Conservation (phyloP, 1,284 basidiomycete genomes). For the Irpex sp. region DNA sequence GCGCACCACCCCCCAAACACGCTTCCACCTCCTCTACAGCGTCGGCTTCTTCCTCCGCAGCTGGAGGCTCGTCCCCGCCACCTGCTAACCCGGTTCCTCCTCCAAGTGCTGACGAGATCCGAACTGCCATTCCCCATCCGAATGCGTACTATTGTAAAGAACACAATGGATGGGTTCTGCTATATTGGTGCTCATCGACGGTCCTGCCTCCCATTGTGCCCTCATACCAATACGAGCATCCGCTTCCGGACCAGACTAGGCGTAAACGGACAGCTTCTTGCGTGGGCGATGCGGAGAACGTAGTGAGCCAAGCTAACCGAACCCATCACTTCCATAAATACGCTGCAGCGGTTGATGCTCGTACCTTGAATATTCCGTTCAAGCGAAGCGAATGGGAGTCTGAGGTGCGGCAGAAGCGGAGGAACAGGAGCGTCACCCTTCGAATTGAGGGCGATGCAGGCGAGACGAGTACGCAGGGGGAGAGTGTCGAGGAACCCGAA, state of each 20-base stretch:
- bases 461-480: slow-evolving; percentile 11
- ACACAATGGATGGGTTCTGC: slow-evolving; percentile 76
- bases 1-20: slow-evolving; percentile 29
- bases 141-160: slow-evolving; percentile 76
- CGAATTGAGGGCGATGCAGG: slow-evolving; percentile 30
- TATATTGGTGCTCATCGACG: slow-evolving; percentile 61
- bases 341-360: slow-evolving; percentile 59
- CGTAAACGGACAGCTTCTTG: slow-evolving; percentile 51
- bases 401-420: slow-evolving; percentile 43
- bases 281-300: slow-evolving; percentile 42
- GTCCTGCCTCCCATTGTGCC: slow-evolving; percentile 55
- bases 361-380: slow-evolving; percentile 61
- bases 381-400: slow-evolving; percentile 55
- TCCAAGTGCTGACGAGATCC: slow-evolving; percentile 56
- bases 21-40: slow-evolving; percentile 15
- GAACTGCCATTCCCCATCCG: slow-evolving; percentile 69
- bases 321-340: slow-evolving; percentile 82
- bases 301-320: slow-evolving; percentile 47
- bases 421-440: slow-evolving; percentile 42
- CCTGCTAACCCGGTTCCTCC: slow-evolving; percentile 23
- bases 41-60: slow-evolving; percentile 21
- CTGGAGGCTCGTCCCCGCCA: slow-evolving; percentile 23
- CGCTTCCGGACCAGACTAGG: slow-evolving; percentile 52
- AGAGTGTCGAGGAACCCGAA: slow-evolving; percentile 30
- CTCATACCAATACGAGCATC: slow-evolving; percentile 43